Conservation (phyloP, 495 filamentous ascomycete genomes). For the Podospora bellae-mahoneyi region DNA sequence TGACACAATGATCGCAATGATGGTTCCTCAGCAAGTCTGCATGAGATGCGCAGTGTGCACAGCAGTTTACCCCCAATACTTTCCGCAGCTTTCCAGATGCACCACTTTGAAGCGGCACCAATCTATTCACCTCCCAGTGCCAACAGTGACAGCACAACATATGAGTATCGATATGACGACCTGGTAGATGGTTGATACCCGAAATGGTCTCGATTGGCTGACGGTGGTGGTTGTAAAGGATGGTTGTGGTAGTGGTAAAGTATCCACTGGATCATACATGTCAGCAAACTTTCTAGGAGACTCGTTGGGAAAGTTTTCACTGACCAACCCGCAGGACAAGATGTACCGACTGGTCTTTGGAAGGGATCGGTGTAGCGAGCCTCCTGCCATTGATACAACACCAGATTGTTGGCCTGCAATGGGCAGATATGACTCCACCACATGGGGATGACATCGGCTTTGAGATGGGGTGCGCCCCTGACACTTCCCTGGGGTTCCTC, state of each 20-base stretch:
- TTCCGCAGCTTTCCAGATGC: neutral
- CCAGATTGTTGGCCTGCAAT: neutral
- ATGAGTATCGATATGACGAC: neutral
- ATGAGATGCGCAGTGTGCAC: neutral
- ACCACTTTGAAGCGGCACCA: neutral
- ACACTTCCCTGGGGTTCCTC: neutral
- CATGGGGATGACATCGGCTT: neutral
- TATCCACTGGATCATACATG: neutral
- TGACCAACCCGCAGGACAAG: neutral
- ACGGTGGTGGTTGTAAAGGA: neutral
- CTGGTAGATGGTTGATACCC: neutral
- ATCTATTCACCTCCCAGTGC: neutral
- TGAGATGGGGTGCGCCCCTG: neutral
- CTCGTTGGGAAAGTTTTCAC: neutral
- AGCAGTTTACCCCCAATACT: neutral
- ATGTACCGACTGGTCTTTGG: neutral
- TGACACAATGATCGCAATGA: neutral
- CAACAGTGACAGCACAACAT: constrained; percentile 1
- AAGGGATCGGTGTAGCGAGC: neutral
- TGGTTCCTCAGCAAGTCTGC: neutral
- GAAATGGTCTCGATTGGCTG: neutral
- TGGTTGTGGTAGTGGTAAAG: neutral
- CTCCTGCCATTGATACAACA: constrained; percentile 2
- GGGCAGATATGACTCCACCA: neutral
- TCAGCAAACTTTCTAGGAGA: neutral